Conservation (phyloP, 495 filamentous ascomycete species). For the Neurospora discreta region DNA sequence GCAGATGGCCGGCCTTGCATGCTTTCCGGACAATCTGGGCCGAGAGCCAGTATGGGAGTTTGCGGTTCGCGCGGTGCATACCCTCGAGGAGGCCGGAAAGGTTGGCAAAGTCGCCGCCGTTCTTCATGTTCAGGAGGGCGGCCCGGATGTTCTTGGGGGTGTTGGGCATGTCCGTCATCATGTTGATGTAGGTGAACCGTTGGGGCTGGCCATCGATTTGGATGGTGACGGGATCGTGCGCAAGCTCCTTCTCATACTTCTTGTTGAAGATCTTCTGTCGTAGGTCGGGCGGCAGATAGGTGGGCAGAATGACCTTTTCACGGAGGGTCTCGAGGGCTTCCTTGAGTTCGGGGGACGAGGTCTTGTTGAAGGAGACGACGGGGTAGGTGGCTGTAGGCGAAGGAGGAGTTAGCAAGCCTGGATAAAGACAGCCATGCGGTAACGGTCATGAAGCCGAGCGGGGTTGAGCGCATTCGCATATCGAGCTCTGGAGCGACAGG, state of each 20-base stretch:
- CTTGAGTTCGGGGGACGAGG: constrained; percentile 26
- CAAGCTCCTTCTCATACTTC: constrained; percentile 40
- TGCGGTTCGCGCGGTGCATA: constrained; percentile 31
- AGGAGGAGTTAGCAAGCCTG: not conserved
- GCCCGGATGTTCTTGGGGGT: constrained; percentile 24
- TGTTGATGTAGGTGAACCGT: constrained; percentile 40
- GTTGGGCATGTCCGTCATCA: constrained; percentile 19
- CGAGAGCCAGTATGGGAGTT: constrained; percentile 18
- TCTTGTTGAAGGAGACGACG: constrained; percentile 20
- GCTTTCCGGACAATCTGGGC: constrained; percentile 33
- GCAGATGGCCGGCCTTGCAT: constrained; percentile 27
- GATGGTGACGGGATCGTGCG: constrained; percentile 48
- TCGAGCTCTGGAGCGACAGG: not conserved
- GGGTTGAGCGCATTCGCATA: not conserved
- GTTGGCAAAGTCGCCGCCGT: constrained; percentile 48
- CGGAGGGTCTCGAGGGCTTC: constrained; percentile 42
- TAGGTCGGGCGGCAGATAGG: constrained; percentile 45
- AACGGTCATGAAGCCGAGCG: not conserved
- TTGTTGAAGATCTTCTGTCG: constrained; percentile 41
- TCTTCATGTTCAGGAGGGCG: constrained; percentile 40
- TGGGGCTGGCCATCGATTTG: constrained; percentile 48
- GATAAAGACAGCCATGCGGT: not conserved
- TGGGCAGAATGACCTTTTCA: constrained; percentile 52
- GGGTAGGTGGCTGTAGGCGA: constrained; percentile 3
- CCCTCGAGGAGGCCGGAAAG: constrained; percentile 48